phyloP scores from a whole-genome alignment of 352 stramenopile genomes.

The Phytophthora kernoviae region DNA sequence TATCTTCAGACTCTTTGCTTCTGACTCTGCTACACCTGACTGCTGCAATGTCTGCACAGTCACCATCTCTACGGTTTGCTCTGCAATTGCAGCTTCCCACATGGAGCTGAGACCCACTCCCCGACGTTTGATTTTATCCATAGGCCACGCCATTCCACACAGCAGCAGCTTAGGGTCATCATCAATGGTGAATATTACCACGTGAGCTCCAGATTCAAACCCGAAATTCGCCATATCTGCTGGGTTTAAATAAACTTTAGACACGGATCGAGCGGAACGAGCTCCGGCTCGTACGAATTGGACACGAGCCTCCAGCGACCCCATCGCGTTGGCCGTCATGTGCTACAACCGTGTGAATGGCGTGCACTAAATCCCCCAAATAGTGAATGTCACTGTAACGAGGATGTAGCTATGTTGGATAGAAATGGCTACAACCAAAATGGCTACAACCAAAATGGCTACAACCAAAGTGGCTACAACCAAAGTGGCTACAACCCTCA shows the following conservation, averaged over 20 bases:
- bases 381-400: constrained; percentile 11
- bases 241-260: constrained; percentile 73
- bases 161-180: constrained; percentile 40
- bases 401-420: constrained; percentile 3
- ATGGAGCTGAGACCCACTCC: constrained; percentile 71
- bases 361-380: constrained; percentile 17
- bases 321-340: not conserved
- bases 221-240: constrained; percentile 48
- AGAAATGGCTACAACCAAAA: no score
- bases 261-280: constrained; percentile 59
- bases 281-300: constrained; percentile 67
- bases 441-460: no score
- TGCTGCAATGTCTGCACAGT: constrained; percentile 33
- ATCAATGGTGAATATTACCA: constrained; percentile 33
- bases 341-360: constrained; percentile 12
- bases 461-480: no score
- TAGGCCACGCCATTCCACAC: constrained; percentile 69
- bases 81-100: constrained; percentile 58
- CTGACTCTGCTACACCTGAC: constrained; percentile 6
- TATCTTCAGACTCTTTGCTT: constrained; percentile 37
- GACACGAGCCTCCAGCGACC: constrained; percentile 43
- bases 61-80: constrained; percentile 24
- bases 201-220: constrained; percentile 44
- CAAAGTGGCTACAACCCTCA: constrained; percentile 10
- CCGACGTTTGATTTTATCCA: constrained; percentile 73